Percentiles rank a stretch among this genome's conserved stretches.
These are phyloP conservation scores for Irpex rosettiformis DNA, from an alignment of 1,284 basidiomycete genomes.

Conservation along the genomic window DNA sequence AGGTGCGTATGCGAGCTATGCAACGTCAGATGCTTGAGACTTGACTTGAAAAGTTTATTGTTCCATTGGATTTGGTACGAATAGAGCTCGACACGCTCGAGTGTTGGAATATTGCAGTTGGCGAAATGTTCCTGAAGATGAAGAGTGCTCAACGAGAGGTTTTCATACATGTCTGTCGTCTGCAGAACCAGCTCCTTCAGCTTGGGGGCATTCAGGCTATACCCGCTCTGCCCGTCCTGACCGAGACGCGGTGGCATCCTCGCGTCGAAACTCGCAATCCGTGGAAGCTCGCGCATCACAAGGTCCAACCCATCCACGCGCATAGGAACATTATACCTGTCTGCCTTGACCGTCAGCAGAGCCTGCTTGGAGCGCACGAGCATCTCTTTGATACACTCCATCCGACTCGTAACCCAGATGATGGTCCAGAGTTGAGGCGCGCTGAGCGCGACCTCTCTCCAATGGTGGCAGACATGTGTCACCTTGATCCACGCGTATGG, in stretches of 20 bases:
- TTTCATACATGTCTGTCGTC: not conserved
- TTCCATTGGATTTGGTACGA: not conserved
- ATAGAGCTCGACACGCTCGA: not conserved
- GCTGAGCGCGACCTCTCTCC: slow-evolving; percentile 9
- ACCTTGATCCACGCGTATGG: slow-evolving; percentile 4
- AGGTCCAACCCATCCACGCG: not conserved
- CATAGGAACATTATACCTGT: not conserved
- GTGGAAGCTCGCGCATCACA: not conserved
- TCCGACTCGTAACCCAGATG: not conserved
- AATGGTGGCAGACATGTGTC: slow-evolving; percentile 12
- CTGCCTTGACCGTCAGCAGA: not conserved
- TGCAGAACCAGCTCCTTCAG: not conserved
- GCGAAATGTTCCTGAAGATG: not conserved
- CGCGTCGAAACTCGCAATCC: not conserved
- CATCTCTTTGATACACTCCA: slow-evolving; percentile 1
- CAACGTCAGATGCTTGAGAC: not conserved
- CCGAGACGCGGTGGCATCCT: not conserved
- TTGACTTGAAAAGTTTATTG: not conserved
- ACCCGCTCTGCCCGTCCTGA: not conserved
- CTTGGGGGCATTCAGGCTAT: not conserved
- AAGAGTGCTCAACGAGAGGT: not conserved
- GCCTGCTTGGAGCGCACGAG: slow-evolving; percentile 4
- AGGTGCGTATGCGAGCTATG: not conserved
- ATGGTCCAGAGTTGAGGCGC: slow-evolving; percentile 8
- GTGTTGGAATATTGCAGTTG: not conserved